Percentiles rank a stretch among this genome's conserved stretches.
Conservation (phyloP, 306 rosid genomes). For the Casuarina glauca region DNA sequence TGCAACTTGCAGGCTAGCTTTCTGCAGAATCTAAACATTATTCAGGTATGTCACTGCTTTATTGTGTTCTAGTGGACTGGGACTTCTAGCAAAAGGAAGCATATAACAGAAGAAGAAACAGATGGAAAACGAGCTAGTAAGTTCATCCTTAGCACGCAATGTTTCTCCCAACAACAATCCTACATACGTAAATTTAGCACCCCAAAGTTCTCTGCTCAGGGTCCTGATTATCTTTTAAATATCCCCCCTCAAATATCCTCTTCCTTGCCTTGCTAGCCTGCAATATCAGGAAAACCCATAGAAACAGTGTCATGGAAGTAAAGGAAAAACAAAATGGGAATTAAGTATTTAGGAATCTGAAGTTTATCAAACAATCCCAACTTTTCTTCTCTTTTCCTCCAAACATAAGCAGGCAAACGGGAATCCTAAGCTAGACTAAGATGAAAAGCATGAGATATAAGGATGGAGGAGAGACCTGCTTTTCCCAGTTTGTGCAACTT, state of each 20-base stretch:
- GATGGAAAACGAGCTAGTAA: neutral
- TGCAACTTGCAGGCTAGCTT: too few species aligned
- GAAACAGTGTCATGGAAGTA: neutral
- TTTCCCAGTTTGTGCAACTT: conserved; percentile 53
- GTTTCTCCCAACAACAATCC: neutral
- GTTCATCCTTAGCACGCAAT: neutral
- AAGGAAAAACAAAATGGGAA: neutral
- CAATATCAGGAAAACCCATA: conserved; percentile 18
- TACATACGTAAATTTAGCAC: neutral
- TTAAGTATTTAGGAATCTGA: neutral
- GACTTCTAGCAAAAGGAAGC: too few species aligned
- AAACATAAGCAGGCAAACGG: conserved; percentile 4
- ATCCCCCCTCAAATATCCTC: conserved; percentile 47
- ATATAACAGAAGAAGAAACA: neutral
- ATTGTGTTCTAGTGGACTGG: too few species aligned
- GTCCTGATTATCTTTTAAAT: conserved; percentile 27
- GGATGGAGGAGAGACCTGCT: conserved; percentile 44
- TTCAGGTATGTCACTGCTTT: too few species aligned
- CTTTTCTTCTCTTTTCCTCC: neutral
- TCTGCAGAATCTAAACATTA: too few species aligned
- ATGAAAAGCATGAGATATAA: neutral
- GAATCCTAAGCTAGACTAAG: conserved; percentile 1
- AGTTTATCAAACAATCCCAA: neutral
- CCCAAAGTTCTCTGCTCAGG: neutral
- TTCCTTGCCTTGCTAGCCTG: conserved; percentile 60